Percentiles rank a stretch among this genome's conserved stretches.
phyloP scores from a whole-genome alignment of 768 basidiomycete genomes.

The Lactarius quietus region DNA sequence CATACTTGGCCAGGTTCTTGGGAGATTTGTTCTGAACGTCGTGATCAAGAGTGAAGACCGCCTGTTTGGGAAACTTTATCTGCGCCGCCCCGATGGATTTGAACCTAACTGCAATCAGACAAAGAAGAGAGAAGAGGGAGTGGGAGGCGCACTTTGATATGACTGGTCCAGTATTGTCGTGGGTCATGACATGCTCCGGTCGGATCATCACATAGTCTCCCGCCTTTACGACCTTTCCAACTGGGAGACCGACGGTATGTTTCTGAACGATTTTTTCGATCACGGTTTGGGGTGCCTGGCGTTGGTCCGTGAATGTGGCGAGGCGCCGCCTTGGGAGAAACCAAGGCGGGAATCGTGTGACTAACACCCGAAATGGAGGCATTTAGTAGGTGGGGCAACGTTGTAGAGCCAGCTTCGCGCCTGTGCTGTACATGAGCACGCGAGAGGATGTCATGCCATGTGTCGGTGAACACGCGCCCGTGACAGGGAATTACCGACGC shows the following conservation, averaged over 20 bases:
- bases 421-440: neutral
- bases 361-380: constrained; percentile 7
- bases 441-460: neutral
- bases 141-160: constrained; percentile 76
- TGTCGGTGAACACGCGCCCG: neutral
- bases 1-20: constrained; percentile 91
- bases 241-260: constrained; percentile 87
- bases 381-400: constrained; percentile 4
- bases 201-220: constrained; percentile 99
- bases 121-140: neutral
- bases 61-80: constrained; percentile 76
- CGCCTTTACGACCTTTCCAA: constrained; percentile 76
- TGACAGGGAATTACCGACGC: neutral
- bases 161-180: constrained; percentile 98
- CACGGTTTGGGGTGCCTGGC: constrained; percentile 68
- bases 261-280: constrained; percentile 98
- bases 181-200: constrained; percentile 97
- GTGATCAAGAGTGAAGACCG: constrained; percentile 96
- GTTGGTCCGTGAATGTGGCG: constrained; percentile 31
- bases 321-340: constrained; percentile 8
- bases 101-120: constrained; percentile 55
- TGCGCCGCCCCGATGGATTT: constrained; percentile 88
- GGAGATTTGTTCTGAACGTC: constrained; percentile 94
- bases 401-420: neutral
- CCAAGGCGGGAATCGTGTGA: constrained; percentile 1